Base-by-base conservation (phyloP, 208 protist species). In the Blastocrithidia nonstop region DNA sequence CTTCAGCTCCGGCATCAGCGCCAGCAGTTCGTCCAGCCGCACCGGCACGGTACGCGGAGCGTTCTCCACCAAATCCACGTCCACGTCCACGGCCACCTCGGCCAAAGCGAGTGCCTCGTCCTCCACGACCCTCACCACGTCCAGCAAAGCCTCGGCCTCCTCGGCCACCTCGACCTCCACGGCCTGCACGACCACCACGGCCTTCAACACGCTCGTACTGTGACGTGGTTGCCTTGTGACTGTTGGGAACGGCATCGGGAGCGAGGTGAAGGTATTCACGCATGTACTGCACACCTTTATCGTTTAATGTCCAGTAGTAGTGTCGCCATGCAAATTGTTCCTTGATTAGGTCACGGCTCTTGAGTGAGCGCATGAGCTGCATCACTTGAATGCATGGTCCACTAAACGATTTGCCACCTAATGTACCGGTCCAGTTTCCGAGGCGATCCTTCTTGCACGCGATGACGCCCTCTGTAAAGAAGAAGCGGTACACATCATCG, bases 281-380 rank as follows among this genome's bases (percentile, higher is more conserved):
- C 51, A 97, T 72, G 69, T 94, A 96, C 37, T 81, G 66, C 41
- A 97, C 64, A 57, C 93, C 93, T 41, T 82, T 71, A 45, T 94
- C 75, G 62, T 84, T 90, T 49, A 97, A 81, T 50, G 71, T 87
- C 81, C 79, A 95, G 81, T 97, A 97, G 75, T 86, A 94, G 64
- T 95, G 77, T 63, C 80, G 77, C 88, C 88, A 97, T 45, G 82
- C 78, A 54, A 89, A 97, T 62, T 85, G 66, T 75, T 96, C 84
- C 61, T 84, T 88, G 54, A 97, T 78, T 45, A 91, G 67, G 61
- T 65, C 71, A 57, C 81, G 81, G 71, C 81, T 91, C 70, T 86
- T 86, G 54, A 91, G 69, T 26, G 81, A 91, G 62, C 76, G 75
- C 76, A 91, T 86, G 41, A 91, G 66, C 64, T 91, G 76, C 75